Conservation (phyloP, 495 filamentous ascomycete species). For the Penicillium argentinense region DNA sequence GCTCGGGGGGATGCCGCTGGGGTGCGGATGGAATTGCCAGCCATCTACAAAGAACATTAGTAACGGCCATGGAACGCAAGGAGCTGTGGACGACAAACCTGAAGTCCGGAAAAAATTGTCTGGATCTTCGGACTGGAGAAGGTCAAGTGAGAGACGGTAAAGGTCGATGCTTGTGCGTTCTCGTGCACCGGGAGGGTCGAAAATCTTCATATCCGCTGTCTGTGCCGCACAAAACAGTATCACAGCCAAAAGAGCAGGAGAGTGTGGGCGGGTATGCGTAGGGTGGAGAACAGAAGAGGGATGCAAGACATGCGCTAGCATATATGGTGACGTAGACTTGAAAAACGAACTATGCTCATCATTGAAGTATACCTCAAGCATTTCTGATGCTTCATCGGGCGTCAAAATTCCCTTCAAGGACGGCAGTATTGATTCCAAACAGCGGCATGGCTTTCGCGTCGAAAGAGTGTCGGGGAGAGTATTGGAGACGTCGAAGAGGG, state of each 20-base stretch:
- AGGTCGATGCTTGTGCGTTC: conserved; percentile 26
- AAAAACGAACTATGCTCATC: conserved; percentile 44
- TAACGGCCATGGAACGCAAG: background rate
- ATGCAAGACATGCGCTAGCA: conserved; percentile 37
- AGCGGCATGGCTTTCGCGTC: conserved; percentile 14
- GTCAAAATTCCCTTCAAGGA: conserved; percentile 40
- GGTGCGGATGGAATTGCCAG: conserved; percentile 17
- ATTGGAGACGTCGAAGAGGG: too few relatives aligned
- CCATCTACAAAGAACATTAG: conserved; percentile 6
- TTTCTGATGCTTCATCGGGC: conserved; percentile 43
- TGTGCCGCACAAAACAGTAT: conserved; percentile 43
- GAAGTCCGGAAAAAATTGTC: conserved; percentile 25
- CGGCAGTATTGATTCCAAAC: conserved; percentile 31
- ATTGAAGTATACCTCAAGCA: conserved; percentile 52
- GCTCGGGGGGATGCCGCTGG: conserved; percentile 2
- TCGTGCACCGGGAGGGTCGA: conserved; percentile 25
- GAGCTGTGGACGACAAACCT: too few relatives aligned
- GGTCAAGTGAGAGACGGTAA: conserved; percentile 28
- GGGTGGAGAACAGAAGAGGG: conserved; percentile 34
- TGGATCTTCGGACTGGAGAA: conserved; percentile 20
- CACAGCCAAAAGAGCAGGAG: conserved; percentile 34
- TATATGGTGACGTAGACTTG: conserved; percentile 34
- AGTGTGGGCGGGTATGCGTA: conserved; percentile 32
- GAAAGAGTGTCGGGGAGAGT: background rate
- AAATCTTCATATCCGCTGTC: conserved; percentile 34